These are phyloP conservation scores for Capsicum rhomboideum DNA, from an alignment of 257 asterid genomes.

Conservation along the genomic window DNA sequence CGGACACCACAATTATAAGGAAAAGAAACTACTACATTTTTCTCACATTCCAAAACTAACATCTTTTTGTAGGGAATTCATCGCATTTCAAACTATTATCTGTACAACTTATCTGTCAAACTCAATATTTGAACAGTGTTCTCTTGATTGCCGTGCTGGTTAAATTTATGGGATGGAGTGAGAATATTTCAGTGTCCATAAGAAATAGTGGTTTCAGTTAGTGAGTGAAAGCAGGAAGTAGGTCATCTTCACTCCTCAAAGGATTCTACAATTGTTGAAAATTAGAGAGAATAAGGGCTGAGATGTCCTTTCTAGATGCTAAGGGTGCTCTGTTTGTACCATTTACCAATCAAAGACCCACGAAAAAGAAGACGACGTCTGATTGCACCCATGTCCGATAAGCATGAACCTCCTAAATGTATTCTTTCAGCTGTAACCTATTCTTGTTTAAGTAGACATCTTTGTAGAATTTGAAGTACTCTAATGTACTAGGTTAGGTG, in stretches of 20 bases:
- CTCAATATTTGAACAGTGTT: not conserved
- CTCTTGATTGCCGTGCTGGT: not conserved
- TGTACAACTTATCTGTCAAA: not conserved
- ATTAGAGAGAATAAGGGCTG: not conserved
- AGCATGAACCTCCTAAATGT: not conserved
- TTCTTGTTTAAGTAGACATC: not conserved
- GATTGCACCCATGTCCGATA: not conserved
- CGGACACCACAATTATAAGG: not conserved
- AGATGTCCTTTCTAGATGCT: not conserved
- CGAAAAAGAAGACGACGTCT: not conserved
- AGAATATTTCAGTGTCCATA: not conserved
- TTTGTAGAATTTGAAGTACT: not conserved
- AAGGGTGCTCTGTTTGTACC: not conserved
- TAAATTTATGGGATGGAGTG: not conserved
- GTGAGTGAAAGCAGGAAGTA: not conserved
- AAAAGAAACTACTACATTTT: not conserved
- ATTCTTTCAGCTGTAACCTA: not conserved
- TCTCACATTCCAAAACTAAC: not conserved
- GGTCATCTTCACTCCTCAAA: not conserved
- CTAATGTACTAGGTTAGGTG: not conserved
- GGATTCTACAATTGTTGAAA: not conserved
- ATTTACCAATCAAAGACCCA: not conserved
- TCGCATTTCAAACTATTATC: not conserved
- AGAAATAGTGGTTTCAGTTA: not conserved
- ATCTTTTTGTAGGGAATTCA: not conserved